Evolutionary conservation across 2,329 filamentous ascomycete genomes (phyloP).

Genomic region (Sporothrix schenckii): DNA sequence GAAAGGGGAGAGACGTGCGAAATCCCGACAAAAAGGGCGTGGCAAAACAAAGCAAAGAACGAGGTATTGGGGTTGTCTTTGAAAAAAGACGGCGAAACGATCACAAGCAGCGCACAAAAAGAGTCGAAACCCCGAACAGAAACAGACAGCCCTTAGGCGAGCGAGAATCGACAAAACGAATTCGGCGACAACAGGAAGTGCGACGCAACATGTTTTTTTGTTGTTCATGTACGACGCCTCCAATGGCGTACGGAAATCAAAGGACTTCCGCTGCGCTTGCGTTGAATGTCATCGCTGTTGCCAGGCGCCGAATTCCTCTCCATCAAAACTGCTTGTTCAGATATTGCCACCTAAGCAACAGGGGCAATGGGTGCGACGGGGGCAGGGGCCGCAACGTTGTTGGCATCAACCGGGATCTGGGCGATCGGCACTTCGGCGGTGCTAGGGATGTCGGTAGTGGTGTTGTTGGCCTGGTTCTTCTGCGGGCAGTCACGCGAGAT

Average conservation of each 20-base stretch:
- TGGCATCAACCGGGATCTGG: constrained; percentile 51
- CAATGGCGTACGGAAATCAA: background rate
- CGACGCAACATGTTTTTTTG: background rate
- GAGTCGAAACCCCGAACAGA: background rate
- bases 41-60: constrained; percentile 5
- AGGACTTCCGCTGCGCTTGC: background rate
- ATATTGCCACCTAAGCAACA: constrained; percentile 38
- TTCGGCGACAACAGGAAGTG: background rate
- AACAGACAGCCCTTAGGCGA: background rate
- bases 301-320: background rate
- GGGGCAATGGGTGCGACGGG: constrained; percentile 51
- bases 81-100: background rate
- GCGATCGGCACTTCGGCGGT: constrained; percentile 50
- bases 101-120: too few relatives aligned
- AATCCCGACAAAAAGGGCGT: background rate
- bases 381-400: constrained; percentile 45
- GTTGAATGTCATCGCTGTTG: background rate
- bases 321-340: background rate
- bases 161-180: background rate
- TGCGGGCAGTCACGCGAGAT: constrained; percentile 93
- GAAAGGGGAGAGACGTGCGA: background rate
- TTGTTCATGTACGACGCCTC: background rate
- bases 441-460: constrained; percentile 51
- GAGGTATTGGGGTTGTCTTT: background rate
- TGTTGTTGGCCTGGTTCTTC: constrained; percentile 52